phyloP scores from a whole-genome alignment of 2,329 filamentous ascomycete species.

The Verticillium zaregamsianum region DNA sequence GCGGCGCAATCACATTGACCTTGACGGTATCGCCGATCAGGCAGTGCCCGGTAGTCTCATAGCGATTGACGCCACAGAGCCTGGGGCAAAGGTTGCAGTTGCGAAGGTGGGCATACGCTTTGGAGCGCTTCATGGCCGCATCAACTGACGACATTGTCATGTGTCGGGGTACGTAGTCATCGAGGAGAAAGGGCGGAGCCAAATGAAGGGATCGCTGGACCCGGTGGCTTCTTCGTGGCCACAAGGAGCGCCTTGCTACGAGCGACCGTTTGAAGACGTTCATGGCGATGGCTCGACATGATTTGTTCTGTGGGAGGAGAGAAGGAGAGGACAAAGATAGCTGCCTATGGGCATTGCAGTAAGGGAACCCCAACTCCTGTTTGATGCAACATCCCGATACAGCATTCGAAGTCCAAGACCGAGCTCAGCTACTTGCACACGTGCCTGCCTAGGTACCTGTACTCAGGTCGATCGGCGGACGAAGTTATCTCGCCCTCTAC shows the following conservation, averaged over 20 bases:
- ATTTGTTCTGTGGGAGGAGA: background rate
- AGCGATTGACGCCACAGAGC: conserved; percentile 75
- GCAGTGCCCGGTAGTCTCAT: conserved; percentile 72
- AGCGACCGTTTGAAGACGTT: background rate
- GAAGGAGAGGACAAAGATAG: too few relatives aligned
- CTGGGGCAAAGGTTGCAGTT: conserved; percentile 81
- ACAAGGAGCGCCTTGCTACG: background rate
- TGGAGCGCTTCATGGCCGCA: conserved; percentile 67
- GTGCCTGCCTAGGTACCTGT: too few relatives aligned
- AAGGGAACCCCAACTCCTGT: too few relatives aligned
- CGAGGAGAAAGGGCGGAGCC: conserved; percentile 65
- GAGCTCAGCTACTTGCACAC: too few relatives aligned
- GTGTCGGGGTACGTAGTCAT: conserved; percentile 71
- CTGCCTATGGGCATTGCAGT: too few relatives aligned
- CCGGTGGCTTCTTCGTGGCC: background rate
- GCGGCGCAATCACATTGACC: conserved; percentile 80
- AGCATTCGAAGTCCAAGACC: too few relatives aligned
- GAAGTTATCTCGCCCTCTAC: too few relatives aligned
- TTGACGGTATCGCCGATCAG: conserved; percentile 72
- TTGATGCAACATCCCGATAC: too few relatives aligned
- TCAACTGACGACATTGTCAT: conserved; percentile 63
- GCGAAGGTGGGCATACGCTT: conserved; percentile 68
- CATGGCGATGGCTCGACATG: background rate
- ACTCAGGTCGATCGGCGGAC: too few relatives aligned
- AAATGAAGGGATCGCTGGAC: conserved; percentile 38